phyloP scores from a whole-genome alignment of 352 stramenopile genomes.

The Phytopythium helicoides region DNA sequence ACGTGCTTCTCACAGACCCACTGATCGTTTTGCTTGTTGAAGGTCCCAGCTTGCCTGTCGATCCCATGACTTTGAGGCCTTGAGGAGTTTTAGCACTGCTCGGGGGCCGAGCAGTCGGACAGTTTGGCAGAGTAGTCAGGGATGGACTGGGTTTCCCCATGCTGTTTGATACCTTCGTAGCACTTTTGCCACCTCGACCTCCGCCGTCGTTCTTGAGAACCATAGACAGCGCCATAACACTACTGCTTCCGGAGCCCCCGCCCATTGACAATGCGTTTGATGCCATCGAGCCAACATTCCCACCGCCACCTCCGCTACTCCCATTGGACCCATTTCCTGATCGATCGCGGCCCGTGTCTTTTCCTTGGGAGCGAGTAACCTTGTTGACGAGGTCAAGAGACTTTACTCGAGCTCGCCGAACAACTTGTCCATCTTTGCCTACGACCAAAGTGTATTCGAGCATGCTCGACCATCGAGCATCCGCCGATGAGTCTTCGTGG shows the following conservation, averaged over 20 bases:
- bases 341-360: conserved; percentile 41
- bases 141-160: conserved; percentile 33
- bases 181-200: conserved; percentile 1
- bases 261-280: conserved; percentile 19
- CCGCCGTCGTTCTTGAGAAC: conserved; percentile 14
- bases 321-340: neutral
- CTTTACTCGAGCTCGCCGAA: conserved; percentile 76
- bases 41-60: conserved; percentile 42
- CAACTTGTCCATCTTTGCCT: conserved; percentile 81
- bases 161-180: conserved; percentile 35
- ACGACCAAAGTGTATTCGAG: conserved; percentile 84
- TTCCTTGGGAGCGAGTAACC: conserved; percentile 45
- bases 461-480: conserved; percentile 86
- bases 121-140: conserved; percentile 72
- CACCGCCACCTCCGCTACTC: conserved; percentile 9
- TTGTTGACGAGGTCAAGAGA: conserved; percentile 81
- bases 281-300: conserved; percentile 8
- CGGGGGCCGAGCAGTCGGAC: conserved; percentile 33
- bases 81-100: conserved; percentile 50
- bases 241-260: conserved; percentile 13
- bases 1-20: conserved; percentile 30
- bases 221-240: conserved; percentile 29
- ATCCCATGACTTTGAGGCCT: conserved; percentile 45
- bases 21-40: conserved; percentile 32
- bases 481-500: conserved; percentile 74